Evolutionary conservation across 164 flowering plant genomes (phyloP).

Genomic region (Tetrastigma voinierianum): DNA sequence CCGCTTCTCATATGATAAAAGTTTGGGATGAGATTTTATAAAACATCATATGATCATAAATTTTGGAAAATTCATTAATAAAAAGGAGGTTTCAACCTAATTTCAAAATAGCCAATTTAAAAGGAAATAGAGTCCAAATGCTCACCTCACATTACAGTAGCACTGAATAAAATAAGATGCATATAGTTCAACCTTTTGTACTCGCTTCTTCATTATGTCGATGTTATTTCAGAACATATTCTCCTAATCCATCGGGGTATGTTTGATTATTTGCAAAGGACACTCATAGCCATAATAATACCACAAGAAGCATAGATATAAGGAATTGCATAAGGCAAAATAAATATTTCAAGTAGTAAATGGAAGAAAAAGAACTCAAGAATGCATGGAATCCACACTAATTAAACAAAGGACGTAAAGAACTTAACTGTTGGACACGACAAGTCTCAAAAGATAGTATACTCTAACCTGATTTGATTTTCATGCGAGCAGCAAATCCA

Average conservation of each 20-base stretch:
- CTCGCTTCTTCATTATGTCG: slow-evolving; percentile 98
- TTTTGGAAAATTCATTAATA: neutral
- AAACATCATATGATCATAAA: too few relatives aligned
- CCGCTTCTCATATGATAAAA: too few relatives aligned
- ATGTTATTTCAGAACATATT: slow-evolving; percentile 85
- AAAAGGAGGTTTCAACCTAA: neutral
- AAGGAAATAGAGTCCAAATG: too few relatives aligned
- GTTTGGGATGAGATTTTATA: too few relatives aligned
- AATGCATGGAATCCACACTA: neutral
- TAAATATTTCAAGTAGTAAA: neutral
- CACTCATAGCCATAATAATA: slow-evolving; percentile 45
- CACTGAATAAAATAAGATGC: neutral
- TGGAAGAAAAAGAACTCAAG: neutral
- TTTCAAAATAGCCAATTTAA: neutral
- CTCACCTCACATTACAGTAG: too few relatives aligned
- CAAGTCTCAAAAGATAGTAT: slow-evolving; percentile 85
- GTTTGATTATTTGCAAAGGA: slow-evolving; percentile 78
- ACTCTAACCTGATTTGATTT: slow-evolving; percentile 79
- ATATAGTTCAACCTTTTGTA: slow-evolving; percentile 70
- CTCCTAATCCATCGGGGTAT: slow-evolving; percentile 97
- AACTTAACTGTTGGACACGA: slow-evolving; percentile 89
- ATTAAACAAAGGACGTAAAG: slow-evolving; percentile 4
- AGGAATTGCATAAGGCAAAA: slow-evolving; percentile 3
- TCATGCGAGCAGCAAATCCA: slow-evolving; percentile 78
- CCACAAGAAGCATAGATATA: slow-evolving; percentile 1